Evolutionary conservation across 345 rosid genomes (phyloP), one percentile per base, ranked within the genome.

Genomic region (Corchorus capsularis): DNA sequence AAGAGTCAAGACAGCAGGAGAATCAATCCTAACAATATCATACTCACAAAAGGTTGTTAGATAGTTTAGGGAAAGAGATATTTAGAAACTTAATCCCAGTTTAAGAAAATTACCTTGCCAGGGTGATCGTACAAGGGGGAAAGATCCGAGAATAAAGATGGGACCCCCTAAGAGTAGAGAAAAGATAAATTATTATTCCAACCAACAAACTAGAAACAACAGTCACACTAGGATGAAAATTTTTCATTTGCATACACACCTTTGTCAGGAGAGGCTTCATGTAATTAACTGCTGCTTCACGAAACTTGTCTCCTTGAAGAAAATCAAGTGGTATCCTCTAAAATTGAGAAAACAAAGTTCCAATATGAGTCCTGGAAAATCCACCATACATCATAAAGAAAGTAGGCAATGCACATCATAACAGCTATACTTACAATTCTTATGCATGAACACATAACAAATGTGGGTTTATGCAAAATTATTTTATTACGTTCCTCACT

Each of bases 241-340:
- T 4, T 11, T 35, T 69, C 46, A 55, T 62, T 49, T 47, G 32
- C 62, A 83, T 11, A 13, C 67, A 63, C 73, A 92, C 98, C 98
- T 96, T 96, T 16, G 94, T 88, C 76, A 94, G 83, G 46, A 92
- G 93, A 73, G 98, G 99, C 83, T 87, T 84, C 69, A 94, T 86
- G 81, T 96, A 96, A 61, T 82, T 87, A 71, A 85, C 86, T 35
- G 90, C 97, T 76, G 97, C 99, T 81, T 90, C 94, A 74, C 80
- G 88, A 78, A 96, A 94, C 72, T 83, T 82, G 71, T 92, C 87
- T 65, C 89, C 94, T 92, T 86, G 94, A 69, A 94, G 90, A 85
- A 96, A 96, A 90, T 96, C 98, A 77, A 96, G 92, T 0, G 99
- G 98, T 82, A 96, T 92, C 81, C 99, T 92, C 98, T 94, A 70